phyloP scores from a whole-genome alignment of 768 basidiomycete genomes.

The Boletus reticulatus region DNA sequence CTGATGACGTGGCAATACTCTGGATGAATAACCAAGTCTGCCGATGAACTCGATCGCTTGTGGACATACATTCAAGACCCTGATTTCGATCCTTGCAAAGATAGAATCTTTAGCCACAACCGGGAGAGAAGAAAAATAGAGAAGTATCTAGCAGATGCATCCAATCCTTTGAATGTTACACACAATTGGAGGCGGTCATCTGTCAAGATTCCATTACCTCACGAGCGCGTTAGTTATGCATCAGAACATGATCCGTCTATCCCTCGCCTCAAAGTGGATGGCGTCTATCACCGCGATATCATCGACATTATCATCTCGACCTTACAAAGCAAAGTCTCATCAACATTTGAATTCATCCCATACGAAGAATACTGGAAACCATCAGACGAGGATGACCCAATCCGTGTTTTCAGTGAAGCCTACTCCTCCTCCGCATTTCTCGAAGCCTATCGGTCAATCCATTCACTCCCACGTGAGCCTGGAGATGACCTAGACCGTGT shows the following conservation, averaged over 20 bases:
- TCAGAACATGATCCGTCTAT: neutral
- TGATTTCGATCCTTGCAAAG: neutral
- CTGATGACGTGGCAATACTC: neutral
- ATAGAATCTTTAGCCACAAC: neutral
- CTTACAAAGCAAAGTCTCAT: neutral
- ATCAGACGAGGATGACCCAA: neutral
- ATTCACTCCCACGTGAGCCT: neutral
- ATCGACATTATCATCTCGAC: too few species aligned
- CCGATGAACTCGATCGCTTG: neutral
- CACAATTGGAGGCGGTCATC: neutral
- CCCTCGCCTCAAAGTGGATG: neutral
- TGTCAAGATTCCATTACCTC: neutral
- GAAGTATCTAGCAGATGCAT: neutral
- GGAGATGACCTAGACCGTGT: neutral
- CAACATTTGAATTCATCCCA: neutral
- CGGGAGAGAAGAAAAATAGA: neutral
- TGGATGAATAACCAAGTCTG: neutral
- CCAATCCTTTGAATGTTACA: neutral
- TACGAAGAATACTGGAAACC: neutral
- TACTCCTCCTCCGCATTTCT: neutral
- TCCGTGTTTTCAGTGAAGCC: neutral
- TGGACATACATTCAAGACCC: neutral
- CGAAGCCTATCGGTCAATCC: neutral
- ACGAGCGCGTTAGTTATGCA: neutral
- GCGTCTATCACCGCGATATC: neutral